A percentile compares a stretch with the other conserved stretches of the same genome.
These are phyloP conservation scores for Opeltia flavorubescens DNA, from an alignment of 495 filamentous ascomycete species.

Conservation along the genomic window DNA sequence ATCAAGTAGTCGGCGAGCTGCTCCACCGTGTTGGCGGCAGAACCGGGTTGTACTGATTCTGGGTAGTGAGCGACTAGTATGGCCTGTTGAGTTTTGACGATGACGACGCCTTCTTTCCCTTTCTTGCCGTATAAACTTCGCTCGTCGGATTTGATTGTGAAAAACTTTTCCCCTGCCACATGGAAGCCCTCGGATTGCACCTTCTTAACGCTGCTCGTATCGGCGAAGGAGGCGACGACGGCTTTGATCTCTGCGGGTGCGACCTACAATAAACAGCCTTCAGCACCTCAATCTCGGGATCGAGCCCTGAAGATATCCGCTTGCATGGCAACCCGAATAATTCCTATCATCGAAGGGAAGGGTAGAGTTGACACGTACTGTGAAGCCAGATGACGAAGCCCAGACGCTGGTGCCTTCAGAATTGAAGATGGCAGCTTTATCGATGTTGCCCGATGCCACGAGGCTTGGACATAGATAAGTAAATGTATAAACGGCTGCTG, in stretches of 20 bases:
- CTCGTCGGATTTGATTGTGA: slow-evolving; percentile 59
- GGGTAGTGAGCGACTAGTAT: slow-evolving; percentile 77
- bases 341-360: neutral
- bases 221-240: slow-evolving; percentile 32
- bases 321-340: neutral
- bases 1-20: slow-evolving; percentile 63
- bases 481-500: slow-evolving; percentile 11
- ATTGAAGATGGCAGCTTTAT: slow-evolving; percentile 80
- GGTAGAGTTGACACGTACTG: slow-evolving; percentile 35
- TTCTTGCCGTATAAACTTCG: slow-evolving; percentile 73
- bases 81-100: slow-evolving; percentile 71
- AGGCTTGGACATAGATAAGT: slow-evolving; percentile 38
- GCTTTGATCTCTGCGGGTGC: slow-evolving; percentile 45
- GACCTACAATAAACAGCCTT: slow-evolving; percentile 27
- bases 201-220: slow-evolving; percentile 30
- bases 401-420: slow-evolving; percentile 67
- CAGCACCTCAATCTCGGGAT: neutral
- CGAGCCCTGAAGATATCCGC: neutral
- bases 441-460: slow-evolving; percentile 67
- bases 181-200: slow-evolving; percentile 49
- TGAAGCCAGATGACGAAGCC: slow-evolving; percentile 58
- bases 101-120: slow-evolving; percentile 66
- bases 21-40: slow-evolving; percentile 50
- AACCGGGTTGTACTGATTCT: slow-evolving; percentile 51
- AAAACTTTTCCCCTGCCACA: slow-evolving; percentile 56